Percentiles rank a stretch among this genome's conserved stretches.
Conservation (phyloP, 2,329 filamentous ascomycete genomes). For the Bipolaris bicolor region DNA sequence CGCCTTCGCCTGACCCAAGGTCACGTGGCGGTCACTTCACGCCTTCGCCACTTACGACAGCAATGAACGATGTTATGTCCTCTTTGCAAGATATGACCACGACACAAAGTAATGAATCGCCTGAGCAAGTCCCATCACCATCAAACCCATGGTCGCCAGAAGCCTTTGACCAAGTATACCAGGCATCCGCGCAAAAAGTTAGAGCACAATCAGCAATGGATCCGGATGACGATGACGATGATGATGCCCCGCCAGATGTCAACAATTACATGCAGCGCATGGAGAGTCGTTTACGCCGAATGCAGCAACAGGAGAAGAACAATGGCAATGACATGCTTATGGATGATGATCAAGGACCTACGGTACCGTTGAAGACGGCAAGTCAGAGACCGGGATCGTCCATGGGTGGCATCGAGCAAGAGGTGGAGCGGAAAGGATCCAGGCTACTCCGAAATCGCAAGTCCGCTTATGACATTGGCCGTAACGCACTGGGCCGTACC, state of each 20-base stretch:
- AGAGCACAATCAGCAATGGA: constrained; percentile 75
- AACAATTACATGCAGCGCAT: constrained; percentile 90
- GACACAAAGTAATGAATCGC: constrained; percentile 57
- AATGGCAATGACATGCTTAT: constrained; percentile 59
- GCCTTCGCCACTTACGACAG: constrained; percentile 87
- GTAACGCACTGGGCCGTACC: constrained; percentile 73
- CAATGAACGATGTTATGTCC: constrained; percentile 98
- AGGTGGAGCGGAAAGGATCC: constrained; percentile 40
- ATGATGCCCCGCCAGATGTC: constrained; percentile 70
- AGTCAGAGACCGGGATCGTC: constrained; percentile 52
- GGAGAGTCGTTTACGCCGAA: constrained; percentile 78
- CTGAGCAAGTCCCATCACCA: constrained; percentile 63
- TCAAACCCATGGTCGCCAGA: constrained; percentile 89
- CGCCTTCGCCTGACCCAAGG: constrained; percentile 65
- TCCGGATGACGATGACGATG: constrained; percentile 60
- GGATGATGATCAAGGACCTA: constrained; percentile 53
- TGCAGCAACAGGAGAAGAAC: constrained; percentile 61
- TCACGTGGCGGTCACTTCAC: constrained; percentile 59
- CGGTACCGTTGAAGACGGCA: constrained; percentile 65
- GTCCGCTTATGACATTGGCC: constrained; percentile 78
- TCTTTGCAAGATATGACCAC: constrained; percentile 86
- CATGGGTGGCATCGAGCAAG: constrained; percentile 35
- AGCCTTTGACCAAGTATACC: constrained; percentile 69
- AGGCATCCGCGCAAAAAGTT: constrained; percentile 48
- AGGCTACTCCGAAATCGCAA: constrained; percentile 65